Base-by-base conservation (phyloP, 345 rosid genomes). In the Eucalyptus leucophloia region DNA sequence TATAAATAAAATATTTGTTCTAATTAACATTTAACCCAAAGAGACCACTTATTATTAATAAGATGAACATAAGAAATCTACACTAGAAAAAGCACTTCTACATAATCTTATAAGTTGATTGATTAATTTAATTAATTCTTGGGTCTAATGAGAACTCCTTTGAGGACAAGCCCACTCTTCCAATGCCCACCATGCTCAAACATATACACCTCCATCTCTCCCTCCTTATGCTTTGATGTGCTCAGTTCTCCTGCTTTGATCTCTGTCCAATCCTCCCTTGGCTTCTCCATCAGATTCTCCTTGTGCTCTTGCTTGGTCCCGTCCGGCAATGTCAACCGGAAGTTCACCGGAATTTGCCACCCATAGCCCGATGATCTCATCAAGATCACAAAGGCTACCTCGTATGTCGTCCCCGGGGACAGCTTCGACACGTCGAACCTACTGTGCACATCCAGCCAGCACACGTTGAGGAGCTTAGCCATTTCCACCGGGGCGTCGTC, bases 361-460 rank as follows among this genome's bases (percentile, higher is more conserved):
- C 98, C 98, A 18, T 81, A 44, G 51, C 94, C 91, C 1, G 88
- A 80, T 19, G 95, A 95, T 60, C 87, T 90, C 87, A 95, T 51
- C 94, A 91, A 94, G 26, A 95, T 89, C 82, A 91, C 90, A n/a
- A 95, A 91, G 16, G 87, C 91, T 32, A 92, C 94, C 88, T 93
- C 94, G 86, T 96, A 96, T 7, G 86, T 12, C 12, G 91, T 89
- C 86, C 86, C 94, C 3, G 94, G 95, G 49, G 97, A 92, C 42
- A 97, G 97, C 65, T 92, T 93, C 44, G 77, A 86, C 7, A 91
- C 86, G 62, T 94, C 92, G 34, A 95, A 93, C 88, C 88, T 93
- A 9, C 92, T 95, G 5, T 90, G 85, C 44, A 91, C 89, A 32
- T 95, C 97, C 37, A 97, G 95, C 99, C 98, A 96, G 56, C 97